A percentile compares a stretch with the other conserved stretches of the same genome.
These are phyloP conservation scores for Exophiala calicioides DNA, from an alignment of 2,329 filamentous ascomycete genomes.

Conservation along the genomic window DNA sequence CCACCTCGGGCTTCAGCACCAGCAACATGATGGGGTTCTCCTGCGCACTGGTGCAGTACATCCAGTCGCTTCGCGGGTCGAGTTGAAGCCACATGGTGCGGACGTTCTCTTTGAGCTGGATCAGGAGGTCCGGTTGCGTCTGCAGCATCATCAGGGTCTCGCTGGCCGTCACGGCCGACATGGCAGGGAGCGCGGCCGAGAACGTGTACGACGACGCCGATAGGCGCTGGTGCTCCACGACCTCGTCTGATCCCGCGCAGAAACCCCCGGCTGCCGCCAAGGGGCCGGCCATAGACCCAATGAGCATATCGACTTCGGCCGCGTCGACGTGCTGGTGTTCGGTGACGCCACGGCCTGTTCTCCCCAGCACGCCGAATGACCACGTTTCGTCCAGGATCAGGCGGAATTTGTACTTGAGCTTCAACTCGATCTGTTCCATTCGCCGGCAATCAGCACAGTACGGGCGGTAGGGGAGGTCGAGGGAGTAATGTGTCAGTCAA, in stretches of 20 bases:
- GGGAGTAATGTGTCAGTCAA: no score
- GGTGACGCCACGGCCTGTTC: slow-evolving; percentile 87
- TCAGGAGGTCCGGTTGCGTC: slow-evolving; percentile 78
- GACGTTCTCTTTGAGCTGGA: slow-evolving; percentile 80
- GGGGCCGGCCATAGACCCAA: slow-evolving; percentile 86
- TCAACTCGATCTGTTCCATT: slow-evolving; percentile 71
- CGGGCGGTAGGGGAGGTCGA: no score
- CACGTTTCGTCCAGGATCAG: slow-evolving; percentile 96
- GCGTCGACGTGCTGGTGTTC: slow-evolving; percentile 97
- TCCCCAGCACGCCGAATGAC: slow-evolving; percentile 92
- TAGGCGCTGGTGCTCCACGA: slow-evolving; percentile 94
- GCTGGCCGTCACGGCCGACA: slow-evolving; percentile 92
- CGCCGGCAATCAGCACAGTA: slow-evolving; percentile 9
- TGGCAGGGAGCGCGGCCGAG: slow-evolving; percentile 88
- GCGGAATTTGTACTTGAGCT: slow-evolving; percentile 96
- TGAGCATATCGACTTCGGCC: slow-evolving; percentile 92
- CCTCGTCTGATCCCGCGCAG: slow-evolving; percentile 86
- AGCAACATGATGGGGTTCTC: slow-evolving; percentile 90
- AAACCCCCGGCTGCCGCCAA: slow-evolving; percentile 93
- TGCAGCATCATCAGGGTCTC: slow-evolving; percentile 86
- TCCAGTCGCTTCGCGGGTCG: slow-evolving; percentile 91
- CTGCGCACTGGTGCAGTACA: slow-evolving; percentile 73
- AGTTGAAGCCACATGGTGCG: slow-evolving; percentile 81
- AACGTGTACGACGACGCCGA: slow-evolving; percentile 91
- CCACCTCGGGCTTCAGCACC: slow-evolving; percentile 78